Base-by-base conservation (phyloP, 768 basidiomycete species). In the Hirschioporus abietinus region DNA sequence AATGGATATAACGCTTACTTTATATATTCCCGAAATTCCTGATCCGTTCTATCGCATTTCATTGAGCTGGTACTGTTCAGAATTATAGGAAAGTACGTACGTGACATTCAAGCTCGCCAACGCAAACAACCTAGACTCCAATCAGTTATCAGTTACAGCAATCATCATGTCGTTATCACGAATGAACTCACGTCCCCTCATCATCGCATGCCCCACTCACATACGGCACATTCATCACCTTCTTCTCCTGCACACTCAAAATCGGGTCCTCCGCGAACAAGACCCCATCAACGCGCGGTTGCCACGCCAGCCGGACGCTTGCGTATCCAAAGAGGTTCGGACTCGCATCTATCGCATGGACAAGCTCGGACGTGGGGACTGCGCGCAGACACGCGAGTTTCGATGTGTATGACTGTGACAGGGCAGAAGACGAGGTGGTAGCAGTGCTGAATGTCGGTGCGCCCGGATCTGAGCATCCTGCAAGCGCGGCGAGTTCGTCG, bases 211-310 rank as follows among this genome's bases (percentile, higher is more conserved):
- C 17, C 25, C 18, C 20, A n/a, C 10, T 4, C 59, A 69, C 66
- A 10, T 18, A 69, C 72, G 71, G 73, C 0, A 75, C 69, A 9
- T 70, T 65, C 3, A 74, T 63, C 2, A 72, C 69, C 8, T 65
- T 67, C 26, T 67, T 70, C n/a, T 67, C 65, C 30, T 68, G 26
- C 59, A 73, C 71, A 18, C 71, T 63, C 30, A 69, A 2, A 64
- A 69, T 69, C 7, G 75, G 72, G 30, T 67, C 61, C 27, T 67
- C 71, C 0, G 66, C 70, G 27, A 75, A 24, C 64, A 75, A 73
- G 4, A 68, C 67, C 0, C 74, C 74, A 26, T 76, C 75, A 15
- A 72, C 70, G 25, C 68, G 70, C n/a, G 75, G 75, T 5, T 66
- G 57, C 71, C 72, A 76, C 0, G 74, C 68, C 0, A 70, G 66